Evolutionary conservation across 441 rosid genomes (phyloP).

Genomic region (Melastoma candidum): DNA sequence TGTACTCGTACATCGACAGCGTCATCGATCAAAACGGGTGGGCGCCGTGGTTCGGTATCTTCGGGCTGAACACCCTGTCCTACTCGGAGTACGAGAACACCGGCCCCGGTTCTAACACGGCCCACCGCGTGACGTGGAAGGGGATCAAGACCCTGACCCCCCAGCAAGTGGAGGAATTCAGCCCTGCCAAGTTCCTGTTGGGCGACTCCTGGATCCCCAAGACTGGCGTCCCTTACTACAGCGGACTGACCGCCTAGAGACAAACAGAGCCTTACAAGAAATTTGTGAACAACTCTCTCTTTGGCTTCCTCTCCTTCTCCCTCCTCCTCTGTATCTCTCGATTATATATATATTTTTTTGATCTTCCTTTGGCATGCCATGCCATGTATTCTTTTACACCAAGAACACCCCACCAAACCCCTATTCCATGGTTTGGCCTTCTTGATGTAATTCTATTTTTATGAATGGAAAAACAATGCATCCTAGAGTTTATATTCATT

Average conservation of each 20-base stretch:
- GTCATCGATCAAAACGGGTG: constrained; percentile 10
- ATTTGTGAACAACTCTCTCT: too few relatives aligned
- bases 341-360: too few relatives aligned
- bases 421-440: too few relatives aligned
- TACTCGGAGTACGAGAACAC: constrained; percentile 10
- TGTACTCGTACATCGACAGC: constrained; percentile 7
- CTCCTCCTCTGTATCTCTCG: too few relatives aligned
- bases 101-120: constrained; percentile 7
- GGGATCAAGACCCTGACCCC: constrained; percentile 3
- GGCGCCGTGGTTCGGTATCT: constrained; percentile 8
- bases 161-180: neutral
- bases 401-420: too few relatives aligned
- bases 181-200: neutral
- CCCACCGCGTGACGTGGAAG: constrained; percentile 7
- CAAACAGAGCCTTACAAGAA: too few relatives aligned
- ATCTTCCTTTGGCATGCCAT: too few relatives aligned
- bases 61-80: constrained; percentile 1
- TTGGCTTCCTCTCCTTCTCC: too few relatives aligned
- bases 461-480: too few relatives aligned
- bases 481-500: too few relatives aligned
- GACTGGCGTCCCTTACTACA: neutral
- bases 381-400: too few relatives aligned
- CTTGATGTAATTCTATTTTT: too few relatives aligned
- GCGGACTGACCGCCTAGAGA: neutral
- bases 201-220: neutral